Conservation (phyloP, 495 filamentous ascomycete species). For the Penicillium coprophilum region DNA sequence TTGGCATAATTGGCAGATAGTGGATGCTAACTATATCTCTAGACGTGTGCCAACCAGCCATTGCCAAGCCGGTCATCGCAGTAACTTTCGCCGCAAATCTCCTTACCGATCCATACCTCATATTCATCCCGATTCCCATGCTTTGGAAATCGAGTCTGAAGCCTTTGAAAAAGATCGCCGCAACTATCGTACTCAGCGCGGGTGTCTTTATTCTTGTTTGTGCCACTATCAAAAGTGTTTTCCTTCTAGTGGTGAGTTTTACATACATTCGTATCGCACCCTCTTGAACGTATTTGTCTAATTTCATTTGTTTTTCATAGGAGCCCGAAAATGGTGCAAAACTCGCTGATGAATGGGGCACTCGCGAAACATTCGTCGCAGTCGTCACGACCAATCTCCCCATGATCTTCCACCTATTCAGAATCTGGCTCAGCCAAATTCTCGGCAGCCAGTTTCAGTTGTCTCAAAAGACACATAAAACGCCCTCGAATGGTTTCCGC, state of each 20-base stretch:
- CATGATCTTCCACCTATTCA: slow-evolving; percentile 53
- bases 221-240: slow-evolving; percentile 47
- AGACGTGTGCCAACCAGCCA: slow-evolving; percentile 53
- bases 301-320: slow-evolving; percentile 20
- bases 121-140: slow-evolving; percentile 55
- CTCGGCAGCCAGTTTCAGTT: slow-evolving; percentile 34
- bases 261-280: background rate
- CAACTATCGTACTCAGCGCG: slow-evolving; percentile 49
- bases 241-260: slow-evolving; percentile 42
- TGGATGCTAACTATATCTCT: background rate
- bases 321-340: slow-evolving; percentile 48
- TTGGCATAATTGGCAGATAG: background rate
- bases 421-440: slow-evolving; percentile 40
- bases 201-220: slow-evolving; percentile 52
- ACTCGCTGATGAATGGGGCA: slow-evolving; percentile 50
- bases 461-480: slow-evolving; percentile 29
- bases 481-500: slow-evolving; percentile 20
- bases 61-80: slow-evolving; percentile 44
- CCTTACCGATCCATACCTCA: slow-evolving; percentile 52
- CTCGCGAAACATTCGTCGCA: slow-evolving; percentile 53
- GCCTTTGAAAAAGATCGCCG: slow-evolving; percentile 45
- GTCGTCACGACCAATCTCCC: slow-evolving; percentile 54
- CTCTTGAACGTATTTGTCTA: background rate
- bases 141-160: slow-evolving; percentile 49
- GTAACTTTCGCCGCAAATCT: slow-evolving; percentile 51